These are phyloP conservation scores for Sporisorium exsertum DNA, from an alignment of 1,284 basidiomycete genomes.

Conservation along the genomic window DNA sequence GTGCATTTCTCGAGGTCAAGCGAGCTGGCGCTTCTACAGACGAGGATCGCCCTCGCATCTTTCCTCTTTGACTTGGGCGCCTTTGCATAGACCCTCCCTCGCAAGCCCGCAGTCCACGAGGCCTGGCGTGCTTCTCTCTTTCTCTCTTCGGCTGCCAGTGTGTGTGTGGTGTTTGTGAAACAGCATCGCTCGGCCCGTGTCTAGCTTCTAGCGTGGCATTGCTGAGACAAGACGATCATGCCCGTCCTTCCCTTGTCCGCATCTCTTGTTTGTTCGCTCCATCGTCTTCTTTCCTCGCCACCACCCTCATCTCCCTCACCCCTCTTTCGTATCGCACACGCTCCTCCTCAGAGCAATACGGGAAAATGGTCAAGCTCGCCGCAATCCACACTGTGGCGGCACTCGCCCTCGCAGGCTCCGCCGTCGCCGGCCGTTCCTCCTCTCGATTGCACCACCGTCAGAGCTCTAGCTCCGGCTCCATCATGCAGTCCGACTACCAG, in stretches of 20 bases:
- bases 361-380: conserved; percentile 32
- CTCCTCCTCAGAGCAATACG: neutral
- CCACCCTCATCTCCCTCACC: neutral
- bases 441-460: conserved; percentile 34
- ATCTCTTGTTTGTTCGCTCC: neutral
- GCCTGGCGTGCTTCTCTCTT: too few species aligned
- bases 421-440: conserved; percentile 18
- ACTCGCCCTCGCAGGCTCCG: conserved; percentile 28
- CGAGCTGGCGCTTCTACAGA: neutral
- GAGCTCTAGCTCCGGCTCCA: conserved; percentile 33
- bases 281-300: neutral
- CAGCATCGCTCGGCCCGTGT: neutral
- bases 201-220: neutral
- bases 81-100: too few species aligned
- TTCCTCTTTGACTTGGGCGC: neutral
- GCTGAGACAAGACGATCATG: too few species aligned
- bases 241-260: neutral
- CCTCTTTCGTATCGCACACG: too few species aligned
- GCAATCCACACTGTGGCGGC: conserved; percentile 15
- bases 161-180: too few species aligned
- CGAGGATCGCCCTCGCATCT: neutral
- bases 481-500: conserved; percentile 51
- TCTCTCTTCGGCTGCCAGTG: too few species aligned
- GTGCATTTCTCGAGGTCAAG: neutral
- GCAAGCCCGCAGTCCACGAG: neutral